phyloP scores from a whole-genome alignment of 176 grass and related monocot genomes.

The Carex littledalei region DNA sequence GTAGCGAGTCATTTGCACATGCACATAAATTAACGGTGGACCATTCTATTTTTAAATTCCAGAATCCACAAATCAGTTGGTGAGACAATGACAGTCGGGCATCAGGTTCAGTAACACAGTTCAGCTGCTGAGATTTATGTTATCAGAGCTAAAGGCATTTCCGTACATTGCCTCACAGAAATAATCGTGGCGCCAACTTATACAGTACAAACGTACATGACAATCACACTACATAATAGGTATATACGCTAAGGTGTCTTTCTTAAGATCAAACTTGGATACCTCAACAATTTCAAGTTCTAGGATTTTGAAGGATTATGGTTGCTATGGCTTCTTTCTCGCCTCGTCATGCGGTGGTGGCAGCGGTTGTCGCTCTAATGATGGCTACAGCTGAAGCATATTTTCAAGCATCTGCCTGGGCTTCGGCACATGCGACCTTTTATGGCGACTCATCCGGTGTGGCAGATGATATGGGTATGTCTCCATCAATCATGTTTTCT shows the following conservation, averaged over 20 bases:
- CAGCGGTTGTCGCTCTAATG: neutral
- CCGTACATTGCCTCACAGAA: too few species aligned
- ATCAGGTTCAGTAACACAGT: too few species aligned
- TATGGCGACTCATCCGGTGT: conserved; percentile 52
- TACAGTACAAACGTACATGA: neutral
- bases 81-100: too few species aligned
- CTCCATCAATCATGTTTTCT: neutral
- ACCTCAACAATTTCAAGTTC: neutral
- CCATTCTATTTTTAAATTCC: too few species aligned
- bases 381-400: neutral
- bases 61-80: too few species aligned
- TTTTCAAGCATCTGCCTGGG: conserved; percentile 29
- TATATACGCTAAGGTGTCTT: neutral
- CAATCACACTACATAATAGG: neutral
- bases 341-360: neutral
- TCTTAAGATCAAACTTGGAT: neutral
- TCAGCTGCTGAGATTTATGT: too few species aligned
- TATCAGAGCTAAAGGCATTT: too few species aligned
- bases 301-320: neutral
- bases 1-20: too few species aligned
- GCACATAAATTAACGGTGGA: too few species aligned
- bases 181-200: neutral
- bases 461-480: conserved; percentile 39
- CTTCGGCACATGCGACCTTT: conserved; percentile 43
- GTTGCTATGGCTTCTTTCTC: conserved; percentile 22